Evolutionary conservation across 352 stramenopile species (phyloP).

Genomic region (Phytophthora nicotianae): DNA sequence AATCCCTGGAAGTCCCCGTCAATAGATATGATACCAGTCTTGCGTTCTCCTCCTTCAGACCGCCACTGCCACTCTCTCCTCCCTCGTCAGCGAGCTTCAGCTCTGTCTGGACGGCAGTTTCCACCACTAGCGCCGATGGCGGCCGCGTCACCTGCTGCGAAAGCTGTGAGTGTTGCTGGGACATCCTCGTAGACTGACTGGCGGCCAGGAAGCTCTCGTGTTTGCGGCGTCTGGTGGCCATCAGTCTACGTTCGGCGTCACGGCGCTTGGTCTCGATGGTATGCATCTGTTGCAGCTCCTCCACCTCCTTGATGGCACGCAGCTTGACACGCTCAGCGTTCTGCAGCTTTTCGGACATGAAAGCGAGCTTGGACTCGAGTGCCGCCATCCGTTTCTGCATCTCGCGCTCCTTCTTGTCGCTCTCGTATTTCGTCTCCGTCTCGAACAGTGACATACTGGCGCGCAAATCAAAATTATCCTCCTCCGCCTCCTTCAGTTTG

Average conservation of each 20-base stretch:
- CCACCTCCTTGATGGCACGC: constrained; percentile 48
- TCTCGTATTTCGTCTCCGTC: constrained; percentile 50
- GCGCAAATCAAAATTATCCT: constrained; percentile 74
- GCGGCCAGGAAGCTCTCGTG: constrained; percentile 54
- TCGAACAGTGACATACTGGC: constrained; percentile 56
- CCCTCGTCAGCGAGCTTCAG: constrained; percentile 1
- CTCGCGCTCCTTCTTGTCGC: constrained; percentile 43
- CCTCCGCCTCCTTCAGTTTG: constrained; percentile 53
- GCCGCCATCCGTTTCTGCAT: constrained; percentile 52
- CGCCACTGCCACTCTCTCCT: background rate
- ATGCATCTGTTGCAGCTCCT: constrained; percentile 65
- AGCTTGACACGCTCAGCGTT: constrained; percentile 67
- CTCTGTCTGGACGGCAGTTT: constrained; percentile 52
- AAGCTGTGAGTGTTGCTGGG: constrained; percentile 31
- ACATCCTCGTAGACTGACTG: constrained; percentile 48
- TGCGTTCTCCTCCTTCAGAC: constrained; percentile 42
- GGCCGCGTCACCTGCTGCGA: constrained; percentile 19
- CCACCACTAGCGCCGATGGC: constrained; percentile 18
- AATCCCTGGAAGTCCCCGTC: constrained; percentile 36
- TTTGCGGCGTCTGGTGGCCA: constrained; percentile 70
- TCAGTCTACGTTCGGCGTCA: constrained; percentile 67
- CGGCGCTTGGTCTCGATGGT: constrained; percentile 65
- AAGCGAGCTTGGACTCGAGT: constrained; percentile 63
- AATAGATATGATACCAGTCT: constrained; percentile 50
- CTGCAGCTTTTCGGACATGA: constrained; percentile 55